Evolutionary conservation across 148 eudicot genomes (phyloP), one percentile per base, ranked within the genome.

Genomic region (Bassia scoparia): DNA sequence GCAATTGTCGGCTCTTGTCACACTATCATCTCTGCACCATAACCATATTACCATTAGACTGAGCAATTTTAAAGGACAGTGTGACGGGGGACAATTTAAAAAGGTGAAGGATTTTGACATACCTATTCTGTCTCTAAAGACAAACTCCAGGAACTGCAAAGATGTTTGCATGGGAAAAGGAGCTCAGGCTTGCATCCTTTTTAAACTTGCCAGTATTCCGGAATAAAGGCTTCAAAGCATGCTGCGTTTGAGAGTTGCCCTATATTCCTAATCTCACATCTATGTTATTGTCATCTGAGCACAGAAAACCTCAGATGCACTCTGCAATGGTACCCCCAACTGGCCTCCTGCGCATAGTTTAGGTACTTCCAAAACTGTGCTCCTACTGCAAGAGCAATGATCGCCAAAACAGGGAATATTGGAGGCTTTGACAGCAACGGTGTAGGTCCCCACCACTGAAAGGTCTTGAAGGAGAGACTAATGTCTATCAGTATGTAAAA

Each of bases 141-240:
- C n/a, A n/a, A n/a, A n/a, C n/a, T n/a, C n/a, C n/a, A n/a, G n/a
- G n/a, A n/a, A n/a, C n/a, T n/a, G n/a, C n/a, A n/a, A n/a, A n/a
- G n/a, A n/a, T n/a, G n/a, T n/a, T n/a, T n/a, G n/a, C n/a, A n/a
- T n/a, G n/a, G n/a, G n/a, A n/a, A n/a, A n/a, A n/a, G n/a, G n/a
- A n/a, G n/a, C n/a, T n/a, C n/a, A n/a, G n/a, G n/a, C n/a, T n/a
- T n/a, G n/a, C n/a, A n/a, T n/a, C n/a, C n/a, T n/a, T n/a, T n/a
- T n/a, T n/a, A n/a, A n/a, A n/a, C n/a, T 71, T 90, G 96, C 34
- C 34, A 90, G 72, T 58, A 90, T 84, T 29, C 96, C 96, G n/a
- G 96, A 90, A 77, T 90, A 88, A 33, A n/a, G n/a, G 96, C 96
- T 77, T 90, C 96, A 67, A 90, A 86, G 63, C n/a, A 87, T 90